A percentile compares a stretch with the other conserved stretches of the same genome.
Conservation (phyloP, 2,329 filamentous ascomycete species). For the Trichoderma atroviride region DNA sequence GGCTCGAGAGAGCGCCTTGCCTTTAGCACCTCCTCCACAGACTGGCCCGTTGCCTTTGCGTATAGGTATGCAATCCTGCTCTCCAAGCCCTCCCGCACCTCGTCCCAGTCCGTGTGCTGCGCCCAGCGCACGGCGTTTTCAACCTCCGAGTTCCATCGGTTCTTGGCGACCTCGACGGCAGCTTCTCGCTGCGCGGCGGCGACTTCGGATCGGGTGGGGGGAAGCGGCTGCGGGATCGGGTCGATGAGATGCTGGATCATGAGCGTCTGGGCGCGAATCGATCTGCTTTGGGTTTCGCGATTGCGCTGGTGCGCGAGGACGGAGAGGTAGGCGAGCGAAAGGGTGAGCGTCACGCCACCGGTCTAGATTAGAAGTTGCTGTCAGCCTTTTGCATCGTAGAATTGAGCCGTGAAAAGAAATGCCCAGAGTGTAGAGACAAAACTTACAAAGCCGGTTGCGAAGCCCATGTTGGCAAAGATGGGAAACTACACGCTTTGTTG, state of each 20-base stretch:
- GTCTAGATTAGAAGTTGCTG: slow-evolving; percentile 51
- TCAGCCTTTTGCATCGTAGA: slow-evolving; percentile 19
- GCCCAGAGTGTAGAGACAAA: not conserved
- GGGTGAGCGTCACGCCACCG: slow-evolving; percentile 74
- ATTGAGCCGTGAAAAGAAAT: not conserved
- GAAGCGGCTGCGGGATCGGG: slow-evolving; percentile 50
- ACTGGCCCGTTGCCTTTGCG: slow-evolving; percentile 43
- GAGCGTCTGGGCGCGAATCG: slow-evolving; percentile 60
- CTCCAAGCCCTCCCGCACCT: slow-evolving; percentile 62
- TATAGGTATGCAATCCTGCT: slow-evolving; percentile 50
- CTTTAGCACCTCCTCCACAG: slow-evolving; percentile 36
- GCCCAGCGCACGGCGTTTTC: slow-evolving; percentile 67
- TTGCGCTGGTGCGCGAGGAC: slow-evolving; percentile 70
- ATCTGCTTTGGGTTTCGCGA: slow-evolving; percentile 60
- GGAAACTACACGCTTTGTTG: slow-evolving; percentile 5
- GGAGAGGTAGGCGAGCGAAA: slow-evolving; percentile 72
- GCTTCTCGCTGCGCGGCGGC: slow-evolving; percentile 56
- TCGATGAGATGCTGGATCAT: slow-evolving; percentile 57
- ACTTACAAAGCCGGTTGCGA: slow-evolving; percentile 73
- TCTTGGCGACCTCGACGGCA: slow-evolving; percentile 70
- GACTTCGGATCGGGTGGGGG: slow-evolving; percentile 54
- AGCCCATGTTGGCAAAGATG: slow-evolving; percentile 61
- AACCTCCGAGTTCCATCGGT: slow-evolving; percentile 76
- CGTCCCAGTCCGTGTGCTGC: slow-evolving; percentile 67
- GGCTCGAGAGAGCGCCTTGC: slow-evolving; percentile 38